phyloP scores from a whole-genome alignment of 2,329 filamentous ascomycete genomes.

The Gremmenia infestans region DNA sequence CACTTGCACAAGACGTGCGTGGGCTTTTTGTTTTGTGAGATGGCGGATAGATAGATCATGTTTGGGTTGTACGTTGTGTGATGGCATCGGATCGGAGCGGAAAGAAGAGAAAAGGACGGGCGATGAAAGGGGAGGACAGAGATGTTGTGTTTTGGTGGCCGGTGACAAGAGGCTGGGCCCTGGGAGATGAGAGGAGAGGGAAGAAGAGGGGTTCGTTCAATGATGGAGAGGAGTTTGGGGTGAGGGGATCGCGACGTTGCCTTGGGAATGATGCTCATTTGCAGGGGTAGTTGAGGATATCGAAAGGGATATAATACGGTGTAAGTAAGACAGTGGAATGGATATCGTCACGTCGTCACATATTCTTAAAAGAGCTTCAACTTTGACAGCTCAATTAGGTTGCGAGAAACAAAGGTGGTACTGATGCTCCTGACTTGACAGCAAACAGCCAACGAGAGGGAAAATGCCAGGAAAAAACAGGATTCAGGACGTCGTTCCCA shows the following conservation, averaged over 20 bases:
- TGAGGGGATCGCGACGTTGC: background rate
- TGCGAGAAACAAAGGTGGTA: background rate
- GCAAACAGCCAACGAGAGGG: background rate
- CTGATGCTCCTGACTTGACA: background rate
- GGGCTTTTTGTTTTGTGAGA: background rate
- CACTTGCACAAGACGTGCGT: background rate
- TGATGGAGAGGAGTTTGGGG: background rate
- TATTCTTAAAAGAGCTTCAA: background rate
- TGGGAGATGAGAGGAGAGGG: background rate
- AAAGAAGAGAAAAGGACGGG: background rate
- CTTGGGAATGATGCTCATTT: background rate
- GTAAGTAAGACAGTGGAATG: no score
- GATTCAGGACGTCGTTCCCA: background rate
- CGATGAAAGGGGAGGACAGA: conserved; percentile 1
- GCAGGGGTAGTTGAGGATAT: background rate
- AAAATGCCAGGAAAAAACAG: background rate
- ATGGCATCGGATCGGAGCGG: background rate
- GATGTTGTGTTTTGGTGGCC: background rate
- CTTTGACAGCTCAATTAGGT: background rate
- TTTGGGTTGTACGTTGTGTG: background rate
- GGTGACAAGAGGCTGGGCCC: background rate
- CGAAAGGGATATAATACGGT: background rate
- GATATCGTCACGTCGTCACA: no score
- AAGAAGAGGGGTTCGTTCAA: background rate
- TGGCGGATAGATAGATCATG: background rate